These are phyloP conservation scores for Cytospora paraplurivora DNA, from an alignment of 2,329 filamentous ascomycete species.

Conservation along the genomic window DNA sequence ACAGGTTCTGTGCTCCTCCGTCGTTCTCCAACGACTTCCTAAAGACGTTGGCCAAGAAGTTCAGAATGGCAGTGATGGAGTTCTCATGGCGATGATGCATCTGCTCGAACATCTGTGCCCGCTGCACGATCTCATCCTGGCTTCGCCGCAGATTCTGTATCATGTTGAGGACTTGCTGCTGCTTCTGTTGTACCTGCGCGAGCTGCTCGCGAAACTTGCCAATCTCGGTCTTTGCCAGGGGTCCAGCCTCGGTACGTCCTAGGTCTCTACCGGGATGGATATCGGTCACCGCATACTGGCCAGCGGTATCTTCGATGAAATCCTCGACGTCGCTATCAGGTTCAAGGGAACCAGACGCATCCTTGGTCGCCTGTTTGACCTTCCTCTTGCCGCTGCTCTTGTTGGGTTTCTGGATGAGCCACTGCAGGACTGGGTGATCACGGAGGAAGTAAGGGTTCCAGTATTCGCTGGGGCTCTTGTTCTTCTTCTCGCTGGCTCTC, in stretches of 20 bases:
- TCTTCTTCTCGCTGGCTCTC: conserved; percentile 94
- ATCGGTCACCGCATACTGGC: conserved; percentile 31
- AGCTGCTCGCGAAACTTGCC: conserved; percentile 78
- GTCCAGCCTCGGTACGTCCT: conserved; percentile 49
- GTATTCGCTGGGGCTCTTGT: conserved; percentile 98
- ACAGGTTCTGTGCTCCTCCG: conserved; percentile 72
- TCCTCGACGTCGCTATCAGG: conserved; percentile 70
- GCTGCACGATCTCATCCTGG: conserved; percentile 84
- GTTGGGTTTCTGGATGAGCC: conserved; percentile 96
- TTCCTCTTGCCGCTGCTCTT: conserved; percentile 63
- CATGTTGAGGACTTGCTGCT: conserved; percentile 80
- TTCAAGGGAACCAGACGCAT: conserved; percentile 48
- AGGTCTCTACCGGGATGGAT: conserved; percentile 40
- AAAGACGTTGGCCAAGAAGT: conserved; percentile 95
- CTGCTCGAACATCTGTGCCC: conserved; percentile 85
- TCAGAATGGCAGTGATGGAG: conserved; percentile 97
- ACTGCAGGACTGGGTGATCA: conserved; percentile 87
- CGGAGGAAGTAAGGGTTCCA: conserved; percentile 95
- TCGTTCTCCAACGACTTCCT: conserved; percentile 89
- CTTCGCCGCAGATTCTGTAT: conserved; percentile 81
- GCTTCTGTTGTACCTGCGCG: conserved; percentile 79
- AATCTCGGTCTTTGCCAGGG: conserved; percentile 71
- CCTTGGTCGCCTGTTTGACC: conserved; percentile 56
- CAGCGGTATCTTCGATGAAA: conserved; percentile 44
- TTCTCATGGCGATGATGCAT: conserved; percentile 97